These are phyloP conservation scores for Vachellia collinsii DNA, from an alignment of 306 rosid species.

Conservation along the genomic window DNA sequence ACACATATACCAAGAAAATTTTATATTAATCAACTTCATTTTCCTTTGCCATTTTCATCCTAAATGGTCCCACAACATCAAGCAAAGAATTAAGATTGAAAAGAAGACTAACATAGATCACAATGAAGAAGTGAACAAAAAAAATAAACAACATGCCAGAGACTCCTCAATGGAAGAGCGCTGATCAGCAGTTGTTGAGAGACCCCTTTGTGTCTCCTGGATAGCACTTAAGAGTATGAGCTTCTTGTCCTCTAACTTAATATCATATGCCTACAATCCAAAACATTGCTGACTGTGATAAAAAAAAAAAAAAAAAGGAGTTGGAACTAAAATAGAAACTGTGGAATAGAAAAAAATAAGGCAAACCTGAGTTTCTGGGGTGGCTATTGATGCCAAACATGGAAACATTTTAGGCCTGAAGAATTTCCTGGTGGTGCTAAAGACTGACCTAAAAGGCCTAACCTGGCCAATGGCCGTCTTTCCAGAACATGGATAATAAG, in stretches of 20 bases:
- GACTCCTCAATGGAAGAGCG: conserved; percentile 86
- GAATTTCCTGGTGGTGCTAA: conserved; percentile 22
- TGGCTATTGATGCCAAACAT: conserved; percentile 37
- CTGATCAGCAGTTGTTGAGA: conserved; percentile 71
- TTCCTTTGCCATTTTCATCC: background rate
- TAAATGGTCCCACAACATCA: background rate
- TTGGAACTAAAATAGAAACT: background rate
- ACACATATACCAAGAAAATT: conserved; percentile 1
- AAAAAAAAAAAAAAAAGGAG: background rate
- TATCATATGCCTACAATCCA: conserved; percentile 48
- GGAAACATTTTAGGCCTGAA: conserved; percentile 34
- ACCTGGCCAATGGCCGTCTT: conserved; percentile 33
- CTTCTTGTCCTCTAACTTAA: conserved; percentile 69
- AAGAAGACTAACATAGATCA: background rate
- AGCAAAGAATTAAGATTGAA: background rate
- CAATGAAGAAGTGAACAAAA: conserved; percentile 17
- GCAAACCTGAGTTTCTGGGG: conserved; percentile 50
- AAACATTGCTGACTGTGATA: background rate
- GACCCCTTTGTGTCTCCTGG: conserved; percentile 86
- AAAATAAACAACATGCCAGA: conserved; percentile 48
- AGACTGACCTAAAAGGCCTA: conserved; percentile 33
- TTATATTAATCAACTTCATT: conserved; percentile 6
- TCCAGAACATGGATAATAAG: conserved; percentile 34
- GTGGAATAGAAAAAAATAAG: background rate
- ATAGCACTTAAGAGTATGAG: conserved; percentile 57